Evolutionary conservation across 352 stramenopile species (phyloP).

Genomic region (Pythium aquatile): DNA sequence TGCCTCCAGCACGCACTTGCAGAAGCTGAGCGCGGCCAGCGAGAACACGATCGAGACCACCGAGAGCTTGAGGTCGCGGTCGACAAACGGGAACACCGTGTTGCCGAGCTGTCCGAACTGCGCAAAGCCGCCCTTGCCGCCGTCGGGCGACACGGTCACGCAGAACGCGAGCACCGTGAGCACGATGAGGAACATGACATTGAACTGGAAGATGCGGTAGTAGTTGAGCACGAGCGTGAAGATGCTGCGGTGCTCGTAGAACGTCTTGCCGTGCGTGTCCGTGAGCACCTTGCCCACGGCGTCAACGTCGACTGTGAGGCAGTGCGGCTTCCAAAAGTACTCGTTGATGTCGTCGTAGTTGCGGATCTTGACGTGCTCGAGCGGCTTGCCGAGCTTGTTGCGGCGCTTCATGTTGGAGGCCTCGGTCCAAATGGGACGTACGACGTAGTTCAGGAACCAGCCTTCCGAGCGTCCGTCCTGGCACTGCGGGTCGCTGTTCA

Average conservation of each 20-base stretch:
- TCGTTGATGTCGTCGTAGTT: constrained; percentile 52
- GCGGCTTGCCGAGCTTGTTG: constrained; percentile 28
- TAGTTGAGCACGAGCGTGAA: constrained; percentile 45
- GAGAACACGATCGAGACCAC: constrained; percentile 35
- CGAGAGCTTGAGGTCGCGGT: constrained; percentile 42
- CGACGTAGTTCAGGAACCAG: constrained; percentile 30
- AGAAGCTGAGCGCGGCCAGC: constrained; percentile 27
- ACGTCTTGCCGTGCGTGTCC: constrained; percentile 36
- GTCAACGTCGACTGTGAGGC: constrained; percentile 29
- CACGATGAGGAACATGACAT: constrained; percentile 46
- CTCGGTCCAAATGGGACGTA: constrained; percentile 36
- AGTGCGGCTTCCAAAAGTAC: constrained; percentile 39
- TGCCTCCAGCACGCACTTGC: constrained; percentile 39
- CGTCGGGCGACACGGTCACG: constrained; percentile 33
- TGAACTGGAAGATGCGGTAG: constrained; percentile 57
- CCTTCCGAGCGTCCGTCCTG: constrained; percentile 20
- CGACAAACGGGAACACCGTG: constrained; percentile 32
- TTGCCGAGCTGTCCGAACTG: constrained; percentile 36
- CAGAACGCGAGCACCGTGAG: constrained; percentile 35
- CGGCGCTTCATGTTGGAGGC: constrained; percentile 35
- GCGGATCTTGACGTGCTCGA: constrained; percentile 38
- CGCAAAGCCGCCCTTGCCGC: constrained; percentile 31
- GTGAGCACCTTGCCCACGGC: constrained; percentile 26
- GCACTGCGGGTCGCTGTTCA: constrained; percentile 28
- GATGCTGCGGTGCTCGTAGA: constrained; percentile 43